Conservation (phyloP, 2,329 filamentous ascomycete species). For the Monilinia fructicola region DNA sequence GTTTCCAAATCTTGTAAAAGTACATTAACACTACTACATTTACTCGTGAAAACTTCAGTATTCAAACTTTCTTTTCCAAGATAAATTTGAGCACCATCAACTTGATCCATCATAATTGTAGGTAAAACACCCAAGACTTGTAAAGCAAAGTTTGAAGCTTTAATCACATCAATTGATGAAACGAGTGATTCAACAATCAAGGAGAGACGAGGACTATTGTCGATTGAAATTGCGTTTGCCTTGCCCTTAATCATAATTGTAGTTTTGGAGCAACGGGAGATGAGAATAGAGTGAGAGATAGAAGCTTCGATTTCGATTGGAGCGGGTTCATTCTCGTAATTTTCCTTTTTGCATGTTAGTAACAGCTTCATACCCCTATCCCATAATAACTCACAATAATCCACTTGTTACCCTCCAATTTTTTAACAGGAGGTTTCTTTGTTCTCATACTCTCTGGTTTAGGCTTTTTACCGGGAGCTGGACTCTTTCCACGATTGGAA, state of each 20-base stretch:
- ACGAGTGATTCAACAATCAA: conserved; percentile 88
- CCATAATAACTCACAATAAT: conserved; percentile 61
- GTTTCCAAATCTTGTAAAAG: conserved; percentile 66
- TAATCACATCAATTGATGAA: conserved; percentile 91
- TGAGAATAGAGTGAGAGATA: conserved; percentile 85
- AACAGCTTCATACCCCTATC: background rate
- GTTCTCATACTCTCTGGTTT: conserved; percentile 83
- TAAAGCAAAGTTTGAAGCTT: conserved; percentile 90
- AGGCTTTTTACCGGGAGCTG: conserved; percentile 81
- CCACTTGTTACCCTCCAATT: conserved; percentile 90
- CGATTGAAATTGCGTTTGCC: conserved; percentile 93
- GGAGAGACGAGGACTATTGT: conserved; percentile 82
- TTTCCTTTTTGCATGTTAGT: conserved; percentile 60
- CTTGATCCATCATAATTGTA: conserved; percentile 87
- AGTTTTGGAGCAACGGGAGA: conserved; percentile 87
- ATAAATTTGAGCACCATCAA: conserved; percentile 87
- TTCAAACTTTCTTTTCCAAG: conserved; percentile 74
- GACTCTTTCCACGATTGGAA: conserved; percentile 71
- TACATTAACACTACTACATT: conserved; percentile 83
- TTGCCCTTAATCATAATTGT: conserved; percentile 90
- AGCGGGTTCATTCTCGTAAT: conserved; percentile 74
- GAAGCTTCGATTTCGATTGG: conserved; percentile 79
- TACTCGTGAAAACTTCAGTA: conserved; percentile 86
- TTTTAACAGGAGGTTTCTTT: conserved; percentile 78
- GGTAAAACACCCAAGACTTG: conserved; percentile 85